phyloP scores from a whole-genome alignment of 2,329 filamentous ascomycete species.

The Neonectria ditissima region DNA sequence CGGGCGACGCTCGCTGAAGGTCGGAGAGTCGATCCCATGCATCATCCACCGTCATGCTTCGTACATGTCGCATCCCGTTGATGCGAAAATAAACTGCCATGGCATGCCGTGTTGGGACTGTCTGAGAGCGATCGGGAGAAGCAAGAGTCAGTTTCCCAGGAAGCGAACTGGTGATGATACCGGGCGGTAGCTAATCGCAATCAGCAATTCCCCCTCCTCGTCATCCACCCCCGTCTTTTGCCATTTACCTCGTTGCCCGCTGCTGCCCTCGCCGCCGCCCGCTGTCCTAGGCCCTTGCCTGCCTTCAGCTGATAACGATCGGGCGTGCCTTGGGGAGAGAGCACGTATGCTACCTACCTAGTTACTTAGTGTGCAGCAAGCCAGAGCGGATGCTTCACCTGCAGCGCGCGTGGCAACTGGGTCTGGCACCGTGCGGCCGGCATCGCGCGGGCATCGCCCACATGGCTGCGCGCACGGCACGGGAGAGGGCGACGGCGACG shows the following conservation, averaged over 20 bases:
- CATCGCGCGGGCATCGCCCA: background rate
- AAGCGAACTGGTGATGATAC: background rate
- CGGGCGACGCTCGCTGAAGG: background rate
- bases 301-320: conserved; percentile 2
- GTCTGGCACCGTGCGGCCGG: conserved; percentile 5
- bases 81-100: conserved; percentile 3
- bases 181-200: background rate
- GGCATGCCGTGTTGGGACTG: conserved; percentile 15
- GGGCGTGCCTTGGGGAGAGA: background rate
- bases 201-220: no score
- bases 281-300: background rate
- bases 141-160: background rate
- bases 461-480: background rate
- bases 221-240: no score
- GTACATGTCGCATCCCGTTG: background rate
- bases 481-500: background rate
- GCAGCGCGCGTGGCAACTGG: conserved; percentile 18
- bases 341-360: no score
- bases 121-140: background rate
- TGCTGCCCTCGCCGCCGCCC: background rate
- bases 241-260: background rate
- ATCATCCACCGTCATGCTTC: background rate
- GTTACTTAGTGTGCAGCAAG: background rate
- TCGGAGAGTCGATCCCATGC: background rate
- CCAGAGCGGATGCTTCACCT: conserved; percentile 11